Evolutionary conservation across 2,329 filamentous ascomycete genomes (phyloP).

Genomic region (Cercospora sp.): DNA sequence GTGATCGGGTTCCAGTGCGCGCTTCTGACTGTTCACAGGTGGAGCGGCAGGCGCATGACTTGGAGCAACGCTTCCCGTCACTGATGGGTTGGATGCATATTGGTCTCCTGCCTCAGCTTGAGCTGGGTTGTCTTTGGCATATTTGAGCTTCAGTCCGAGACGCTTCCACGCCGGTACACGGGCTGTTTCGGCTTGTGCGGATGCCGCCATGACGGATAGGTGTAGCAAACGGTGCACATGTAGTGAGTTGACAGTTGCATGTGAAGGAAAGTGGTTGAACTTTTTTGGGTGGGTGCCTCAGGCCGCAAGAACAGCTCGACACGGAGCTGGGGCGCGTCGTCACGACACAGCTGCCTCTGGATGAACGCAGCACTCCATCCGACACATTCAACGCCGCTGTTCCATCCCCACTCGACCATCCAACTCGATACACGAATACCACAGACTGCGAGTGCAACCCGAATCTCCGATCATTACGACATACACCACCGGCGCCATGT

Average conservation of each 20-base stretch:
- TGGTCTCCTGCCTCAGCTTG: constrained; percentile 15
- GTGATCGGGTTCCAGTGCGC: constrained; percentile 5
- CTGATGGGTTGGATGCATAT: constrained; percentile 8
- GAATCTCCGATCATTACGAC: neutral
- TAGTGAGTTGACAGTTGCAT: neutral
- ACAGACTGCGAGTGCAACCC: neutral
- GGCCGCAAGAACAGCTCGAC: constrained; percentile 4
- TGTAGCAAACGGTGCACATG: neutral
- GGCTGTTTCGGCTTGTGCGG: constrained; percentile 15
- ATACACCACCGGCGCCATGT: constrained; percentile 33
- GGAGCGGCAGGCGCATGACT: neutral
- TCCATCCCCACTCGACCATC: neutral
- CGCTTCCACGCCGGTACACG: constrained; percentile 60
- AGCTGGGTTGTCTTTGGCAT: constrained; percentile 44
- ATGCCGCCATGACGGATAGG: constrained; percentile 5
- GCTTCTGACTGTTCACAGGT: constrained; percentile 7
- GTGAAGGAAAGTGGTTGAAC: constrained; percentile 4
- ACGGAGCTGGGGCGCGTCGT: constrained; percentile 12
- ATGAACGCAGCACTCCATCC: constrained; percentile 8
- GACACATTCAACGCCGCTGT: constrained; percentile 2
- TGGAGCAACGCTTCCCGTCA: neutral
- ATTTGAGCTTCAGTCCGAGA: constrained; percentile 61
- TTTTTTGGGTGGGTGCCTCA: constrained; percentile 14
- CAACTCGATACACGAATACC: neutral
- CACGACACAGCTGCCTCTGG: constrained; percentile 10